Conservation (phyloP, 306 rosid species). For the Castanea crenata region DNA sequence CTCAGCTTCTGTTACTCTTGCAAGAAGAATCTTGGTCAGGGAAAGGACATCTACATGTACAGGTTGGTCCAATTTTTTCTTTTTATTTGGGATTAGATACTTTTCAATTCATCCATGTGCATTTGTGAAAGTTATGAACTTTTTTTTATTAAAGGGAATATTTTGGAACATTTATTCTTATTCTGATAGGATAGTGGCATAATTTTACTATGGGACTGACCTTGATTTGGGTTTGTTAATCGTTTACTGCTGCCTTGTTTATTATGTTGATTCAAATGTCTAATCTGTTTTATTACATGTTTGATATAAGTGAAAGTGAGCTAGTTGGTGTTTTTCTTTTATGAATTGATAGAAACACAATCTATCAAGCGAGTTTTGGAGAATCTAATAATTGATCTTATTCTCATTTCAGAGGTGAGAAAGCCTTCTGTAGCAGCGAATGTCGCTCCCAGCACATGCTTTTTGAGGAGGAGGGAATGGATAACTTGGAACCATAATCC, state of each 20-base stretch:
- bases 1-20: constrained; percentile 73
- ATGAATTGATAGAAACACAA: too few relatives aligned
- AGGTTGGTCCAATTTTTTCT: constrained; percentile 44
- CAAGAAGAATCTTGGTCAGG: constrained; percentile 69
- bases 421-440: constrained; percentile 90
- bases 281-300: not conserved
- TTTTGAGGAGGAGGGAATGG: constrained; percentile 62
- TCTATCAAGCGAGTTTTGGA: not conserved
- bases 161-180: not conserved
- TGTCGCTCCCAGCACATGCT: constrained; percentile 73
- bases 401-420: constrained; percentile 71
- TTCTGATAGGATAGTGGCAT: not conserved
- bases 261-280: not conserved
- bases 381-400: not conserved
- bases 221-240: not conserved
- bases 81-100: not conserved
- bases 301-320: not conserved
- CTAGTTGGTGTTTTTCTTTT: not conserved
- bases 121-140: not conserved
- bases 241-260: not conserved
- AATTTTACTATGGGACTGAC: not conserved
- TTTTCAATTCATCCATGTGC: not conserved
- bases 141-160: not conserved
- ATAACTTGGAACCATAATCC: constrained; percentile 31
- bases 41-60: constrained; percentile 89